Base-by-base conservation (phyloP, 257 asterid species). In the Scutellaria galericulata region DNA sequence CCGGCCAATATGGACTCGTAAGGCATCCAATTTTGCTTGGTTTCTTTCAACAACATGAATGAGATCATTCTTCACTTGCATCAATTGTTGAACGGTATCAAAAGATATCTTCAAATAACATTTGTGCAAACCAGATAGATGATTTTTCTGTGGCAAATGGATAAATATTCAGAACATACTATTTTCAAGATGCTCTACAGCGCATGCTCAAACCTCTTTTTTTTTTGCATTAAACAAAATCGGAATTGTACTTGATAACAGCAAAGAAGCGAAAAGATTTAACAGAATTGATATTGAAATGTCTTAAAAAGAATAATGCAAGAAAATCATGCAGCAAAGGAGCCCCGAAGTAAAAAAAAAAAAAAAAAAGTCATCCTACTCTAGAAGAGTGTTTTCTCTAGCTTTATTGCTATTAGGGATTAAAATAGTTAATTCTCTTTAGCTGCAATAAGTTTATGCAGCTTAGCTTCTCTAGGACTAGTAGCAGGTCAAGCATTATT, bases 281-380 rank as follows among this genome's bases (percentile, higher is more conserved):
- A 24, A 44, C n/a, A 64, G 45, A 71, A 70, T 42, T 63, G n/a
- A n/a, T n/a, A n/a, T n/a, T n/a, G 40, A 64, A 13, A 68, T n/a
- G 22, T 31, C 18, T 11, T 6, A 31, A 31, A 5, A 13, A 42
- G 68, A 44, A 47, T 54, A 64, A 27, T 68, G 54, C 5, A 11
- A 74, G 47, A 58, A 59, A 58, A n/a, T 22, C 57, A 9, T 8
- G 50, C 45, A 7, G 27, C 3, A 54, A 68, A 47, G 27, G 39
- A 55, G 39, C 31, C 7, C 44, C 52, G 14, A 53, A 40, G 18
- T 7, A n/a, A n/a, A n/a, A n/a, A n/a, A n/a, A n/a, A n/a, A n/a
- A n/a, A 45, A 40, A 31, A 67, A 66, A 27, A 22, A 37, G 15
- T 6, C 9, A 31, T 64, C 37, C 48, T 18, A 39, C 35, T 55